Evolutionary conservation across 106 monocot genomes (phyloP), one percentile per base, ranked within the genome.

Genomic region (Alisma plantagoaquatica): DNA sequence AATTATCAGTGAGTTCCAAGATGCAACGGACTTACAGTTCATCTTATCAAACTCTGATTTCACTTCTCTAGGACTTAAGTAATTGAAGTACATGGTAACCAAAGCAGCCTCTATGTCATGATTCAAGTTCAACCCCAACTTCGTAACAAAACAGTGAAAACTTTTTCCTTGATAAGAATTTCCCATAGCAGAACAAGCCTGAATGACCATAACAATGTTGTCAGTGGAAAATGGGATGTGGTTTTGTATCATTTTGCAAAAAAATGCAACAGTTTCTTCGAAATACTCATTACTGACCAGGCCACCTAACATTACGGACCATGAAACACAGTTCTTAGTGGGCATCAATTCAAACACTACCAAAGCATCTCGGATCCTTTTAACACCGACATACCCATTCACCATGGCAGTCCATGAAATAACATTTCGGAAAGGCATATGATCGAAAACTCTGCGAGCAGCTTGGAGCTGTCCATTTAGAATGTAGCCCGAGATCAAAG

Each of bases 351-450:
- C 33, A 29, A 80, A 86, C 52, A 86, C 23, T 29, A 62, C 58
- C 0, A 70, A 45, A 2, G 79, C 79, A 22, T 1, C 2, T 24
- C 43, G 43, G 4, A 76, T 35, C 33, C 63, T 41, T 38, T 60
- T 46, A 33, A 41, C 41, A 27, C 66, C 48, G 23, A 61, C 10
- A 43, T 73, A 71, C 32, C 85, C 79, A 32, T 31, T 46, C 29
- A 85, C 61, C 69, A 85, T 73, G 2, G 66, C 32, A n/a, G 85
- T 79, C 79, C 85, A 85, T 20, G 79, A 76, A n/a, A 85, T 60
- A 3, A 73, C 69, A 67, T 79, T 85, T 3, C 51, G 61, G 19
- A n/a, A 31, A 0, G 66, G 76, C 78, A 79, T 83, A 9, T 17
- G 17, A 33, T 83, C 75, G 47, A 88, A 79, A 33, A 73, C 46